Evolutionary conservation across 1,139 yeast species (phyloP).

Genomic region (Candida mesenterica): DNA sequence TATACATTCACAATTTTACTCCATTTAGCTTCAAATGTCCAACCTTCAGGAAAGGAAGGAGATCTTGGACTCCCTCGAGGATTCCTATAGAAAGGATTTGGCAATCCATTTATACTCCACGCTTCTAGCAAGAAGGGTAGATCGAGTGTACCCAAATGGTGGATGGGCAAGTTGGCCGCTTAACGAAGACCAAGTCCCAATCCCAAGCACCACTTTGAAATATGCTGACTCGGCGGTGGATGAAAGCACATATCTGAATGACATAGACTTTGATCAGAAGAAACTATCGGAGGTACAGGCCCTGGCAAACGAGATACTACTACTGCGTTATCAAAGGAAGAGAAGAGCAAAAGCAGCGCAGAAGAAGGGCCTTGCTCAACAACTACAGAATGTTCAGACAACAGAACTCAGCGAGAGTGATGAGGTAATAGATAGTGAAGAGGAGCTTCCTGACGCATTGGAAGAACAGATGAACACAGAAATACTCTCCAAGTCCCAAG

Average conservation of each 20-base stretch:
- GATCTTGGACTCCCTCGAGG: slow-evolving; percentile 38
- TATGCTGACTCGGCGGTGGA: slow-evolving; percentile 24
- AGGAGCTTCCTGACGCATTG: slow-evolving; percentile 14
- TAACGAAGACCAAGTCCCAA: slow-evolving; percentile 30
- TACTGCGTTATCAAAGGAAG: background rate
- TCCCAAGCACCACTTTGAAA: slow-evolving; percentile 24
- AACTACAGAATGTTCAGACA: too few relatives aligned
- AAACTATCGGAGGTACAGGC: slow-evolving; percentile 1
- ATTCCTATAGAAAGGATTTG: slow-evolving; percentile 45
- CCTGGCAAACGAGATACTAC: background rate
- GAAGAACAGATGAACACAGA: slow-evolving; percentile 2
- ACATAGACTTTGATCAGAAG: slow-evolving; percentile 16
- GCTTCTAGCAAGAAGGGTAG: slow-evolving; percentile 37
- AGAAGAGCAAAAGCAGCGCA: slow-evolving; percentile 1
- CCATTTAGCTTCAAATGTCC: background rate
- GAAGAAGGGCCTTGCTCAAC: too few relatives aligned
- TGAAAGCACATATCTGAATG: slow-evolving; percentile 16
- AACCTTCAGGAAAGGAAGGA: slow-evolving; percentile 22
- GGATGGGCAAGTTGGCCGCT: slow-evolving; percentile 53
- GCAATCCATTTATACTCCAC: slow-evolving; percentile 53
- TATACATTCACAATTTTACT: background rate
- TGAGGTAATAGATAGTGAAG: slow-evolving; percentile 9
- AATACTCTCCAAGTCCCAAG: background rate
- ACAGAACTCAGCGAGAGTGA: slow-evolving; percentile 1
- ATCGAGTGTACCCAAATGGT: slow-evolving; percentile 35